A percentile compares a stretch with the other conserved stretches of the same genome.
These are phyloP conservation scores for Senna siamea DNA, from an alignment of 306 rosid genomes.

Conservation along the genomic window DNA sequence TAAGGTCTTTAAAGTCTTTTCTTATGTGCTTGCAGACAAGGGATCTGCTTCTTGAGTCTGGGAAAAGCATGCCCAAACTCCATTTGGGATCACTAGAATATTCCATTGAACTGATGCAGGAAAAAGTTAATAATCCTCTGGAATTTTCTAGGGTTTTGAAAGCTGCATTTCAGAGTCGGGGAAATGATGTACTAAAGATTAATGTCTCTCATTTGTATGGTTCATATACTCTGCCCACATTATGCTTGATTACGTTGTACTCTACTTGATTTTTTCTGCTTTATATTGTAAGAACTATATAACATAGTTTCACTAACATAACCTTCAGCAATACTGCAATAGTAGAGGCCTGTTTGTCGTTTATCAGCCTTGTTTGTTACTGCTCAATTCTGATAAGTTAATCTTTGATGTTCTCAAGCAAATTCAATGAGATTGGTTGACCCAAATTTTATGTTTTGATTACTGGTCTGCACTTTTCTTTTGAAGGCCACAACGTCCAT, in stretches of 20 bases:
- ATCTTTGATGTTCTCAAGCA: neutral
- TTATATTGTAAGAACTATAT: slow-evolving; percentile 26
- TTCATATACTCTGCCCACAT: slow-evolving; percentile 36
- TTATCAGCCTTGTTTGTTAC: neutral
- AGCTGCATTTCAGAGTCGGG: slow-evolving; percentile 68
- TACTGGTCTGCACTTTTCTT: neutral
- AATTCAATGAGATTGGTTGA: neutral
- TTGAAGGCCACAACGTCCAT: neutral
- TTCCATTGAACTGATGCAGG: slow-evolving; percentile 67
- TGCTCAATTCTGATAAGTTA: neutral
- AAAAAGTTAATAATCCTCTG: slow-evolving; percentile 75
- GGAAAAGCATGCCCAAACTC: slow-evolving; percentile 55
- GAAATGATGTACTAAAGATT: slow-evolving; percentile 57
- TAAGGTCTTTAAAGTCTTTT: slow-evolving; percentile 38
- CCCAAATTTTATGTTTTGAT: neutral
- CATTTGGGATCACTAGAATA: slow-evolving; percentile 59
- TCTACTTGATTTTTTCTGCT: slow-evolving; percentile 17
- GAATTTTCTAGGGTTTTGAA: slow-evolving; percentile 71
- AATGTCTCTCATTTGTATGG: slow-evolving; percentile 84
- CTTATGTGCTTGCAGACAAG: slow-evolving; percentile 56
- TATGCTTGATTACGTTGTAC: slow-evolving; percentile 6
- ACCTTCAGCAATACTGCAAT: neutral
- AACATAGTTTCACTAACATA: slow-evolving; percentile 9
- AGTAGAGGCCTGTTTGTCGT: neutral
- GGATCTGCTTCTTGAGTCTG: slow-evolving; percentile 69